Base-by-base conservation (phyloP, 108 stramenopile species). In the Cyclostephanos tholiformis region DNA sequence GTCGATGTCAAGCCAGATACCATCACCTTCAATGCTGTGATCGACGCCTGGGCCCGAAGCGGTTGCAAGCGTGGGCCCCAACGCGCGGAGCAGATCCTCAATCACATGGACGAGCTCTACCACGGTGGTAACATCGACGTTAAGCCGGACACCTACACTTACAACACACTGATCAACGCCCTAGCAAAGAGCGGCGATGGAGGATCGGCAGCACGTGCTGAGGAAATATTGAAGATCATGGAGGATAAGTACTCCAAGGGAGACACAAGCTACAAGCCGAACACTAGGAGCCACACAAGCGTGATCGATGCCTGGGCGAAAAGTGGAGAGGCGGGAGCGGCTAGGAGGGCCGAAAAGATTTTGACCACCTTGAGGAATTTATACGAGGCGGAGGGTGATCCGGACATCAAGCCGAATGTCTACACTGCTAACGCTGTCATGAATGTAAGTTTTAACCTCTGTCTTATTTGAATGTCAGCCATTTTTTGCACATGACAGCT, bases 41-140 rank as follows among this genome's bases (percentile, higher is more conserved):
- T 93, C 73, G 88, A 91, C 65, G 88, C 89, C 0, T 89, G 86
- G 75, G 93, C 93, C 16, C 92, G 91, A 63, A 91, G 88, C 73
- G 91, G 91, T 49, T 87, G 88, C 64, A 82, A 88, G 41, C 82
- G 88, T 65, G 93, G 90, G 6, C 89, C 93, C 27, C 84, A 86
- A 35, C 82, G 93, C 8, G 93, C 93, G 0, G 90, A 95, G 51
- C 91, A 92, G 63, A 91, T 95, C 69, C 83, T 95, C 16, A 89
- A 92, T 66, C 94, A 91, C 71, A 95, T 95, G 94, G 89, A 91
- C 64, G 91, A 92, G 61, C 86, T 95, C 22, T 90, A 89, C 63
- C 85, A 86, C 29, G 80, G 88, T 26, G 91, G 91, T 2, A 90
- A 95, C 74, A 72, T 79, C 50, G 90, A 87, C 17, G 91, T 92